Percentiles rank a stretch among this genome's conserved stretches.
Evolutionary conservation across 1,284 basidiomycete genomes (phyloP).

Genomic region (Tilletia horrida): DNA sequence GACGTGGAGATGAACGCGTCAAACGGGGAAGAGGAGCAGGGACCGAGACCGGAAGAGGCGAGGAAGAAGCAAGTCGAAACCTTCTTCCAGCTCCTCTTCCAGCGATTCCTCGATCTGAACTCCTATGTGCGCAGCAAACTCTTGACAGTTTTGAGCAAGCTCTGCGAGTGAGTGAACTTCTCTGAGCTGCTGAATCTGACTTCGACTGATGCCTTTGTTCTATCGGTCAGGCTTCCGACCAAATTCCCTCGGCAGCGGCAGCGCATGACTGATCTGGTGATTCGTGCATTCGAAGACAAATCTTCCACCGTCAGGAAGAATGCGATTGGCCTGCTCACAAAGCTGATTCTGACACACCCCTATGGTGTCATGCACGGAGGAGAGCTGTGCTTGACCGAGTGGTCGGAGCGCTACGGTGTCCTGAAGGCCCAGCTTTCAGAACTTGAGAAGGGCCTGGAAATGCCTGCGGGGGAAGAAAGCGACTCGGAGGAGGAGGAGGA

Average conservation of each 20-base stretch:
- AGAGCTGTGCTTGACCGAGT: conserved; percentile 69
- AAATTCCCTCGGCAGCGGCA: conserved; percentile 86
- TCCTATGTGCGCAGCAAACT: conserved; percentile 89
- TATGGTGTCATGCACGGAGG: conserved; percentile 83
- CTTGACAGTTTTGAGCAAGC: conserved; percentile 70
- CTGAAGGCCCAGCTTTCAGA: conserved; percentile 62
- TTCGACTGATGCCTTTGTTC: neutral
- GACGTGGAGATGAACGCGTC: conserved; percentile 28
- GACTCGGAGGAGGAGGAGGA: conserved; percentile 55
- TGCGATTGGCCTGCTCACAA: conserved; percentile 73
- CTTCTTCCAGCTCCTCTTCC: conserved; percentile 78
- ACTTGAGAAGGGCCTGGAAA: conserved; percentile 41
- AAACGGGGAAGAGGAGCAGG: conserved; percentile 31
- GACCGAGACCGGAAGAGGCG: conserved; percentile 57
- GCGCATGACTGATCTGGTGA: conserved; percentile 70
- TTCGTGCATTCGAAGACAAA: conserved; percentile 84
- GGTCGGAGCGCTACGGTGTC: conserved; percentile 66
- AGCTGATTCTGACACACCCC: conserved; percentile 82
- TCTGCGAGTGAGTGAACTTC: conserved; percentile 60
- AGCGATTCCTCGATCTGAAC: conserved; percentile 81
- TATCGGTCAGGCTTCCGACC: conserved; percentile 62
- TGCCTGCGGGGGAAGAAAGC: conserved; percentile 41
- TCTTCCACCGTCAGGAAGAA: conserved; percentile 79
- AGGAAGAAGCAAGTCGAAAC: conserved; percentile 76
- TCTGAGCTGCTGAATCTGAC: neutral